phyloP scores from a whole-genome alignment of 305 asterid species.

The Solanum hybrid region DNA sequence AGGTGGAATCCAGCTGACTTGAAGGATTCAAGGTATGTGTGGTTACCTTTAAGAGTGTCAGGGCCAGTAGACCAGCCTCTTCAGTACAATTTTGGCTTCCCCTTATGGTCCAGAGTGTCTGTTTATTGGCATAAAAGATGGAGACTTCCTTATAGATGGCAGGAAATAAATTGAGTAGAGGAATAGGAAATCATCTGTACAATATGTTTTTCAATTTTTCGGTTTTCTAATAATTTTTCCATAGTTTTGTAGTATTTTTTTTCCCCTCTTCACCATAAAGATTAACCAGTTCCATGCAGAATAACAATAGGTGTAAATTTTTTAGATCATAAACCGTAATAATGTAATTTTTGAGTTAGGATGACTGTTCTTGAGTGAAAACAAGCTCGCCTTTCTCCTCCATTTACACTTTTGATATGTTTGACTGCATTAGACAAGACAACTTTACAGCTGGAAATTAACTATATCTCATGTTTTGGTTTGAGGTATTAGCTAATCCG shows the following conservation, averaged over 20 bases:
- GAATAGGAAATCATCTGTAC: constrained; percentile 14
- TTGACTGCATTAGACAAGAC: not conserved
- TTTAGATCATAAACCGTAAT: not conserved
- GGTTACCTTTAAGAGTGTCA: constrained; percentile 74
- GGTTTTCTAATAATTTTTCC: constrained; percentile 8
- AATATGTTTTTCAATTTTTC: not conserved
- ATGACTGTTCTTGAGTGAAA: not conserved
- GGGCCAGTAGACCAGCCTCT: constrained; percentile 84
- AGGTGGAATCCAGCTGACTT: constrained; percentile 94
- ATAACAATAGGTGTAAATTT: constrained; percentile 18
- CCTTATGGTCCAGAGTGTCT: constrained; percentile 85
- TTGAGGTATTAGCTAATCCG: not conserved
- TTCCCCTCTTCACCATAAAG: not conserved
- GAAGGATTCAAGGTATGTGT: constrained; percentile 78
- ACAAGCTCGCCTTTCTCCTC: not conserved
- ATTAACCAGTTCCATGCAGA: not conserved
- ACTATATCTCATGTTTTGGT: not conserved
- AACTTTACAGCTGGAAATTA: not conserved
- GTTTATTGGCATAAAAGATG: constrained; percentile 89
- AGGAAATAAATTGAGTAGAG: constrained; percentile 17
- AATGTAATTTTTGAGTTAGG: not conserved
- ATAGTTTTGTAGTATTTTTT: not conserved
- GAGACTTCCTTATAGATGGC: constrained; percentile 63
- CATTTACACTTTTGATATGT: not conserved
- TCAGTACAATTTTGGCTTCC: constrained; percentile 72